Conservation (phyloP, 1,284 basidiomycete species). For the Phellopilus nigrolimitatus region DNA sequence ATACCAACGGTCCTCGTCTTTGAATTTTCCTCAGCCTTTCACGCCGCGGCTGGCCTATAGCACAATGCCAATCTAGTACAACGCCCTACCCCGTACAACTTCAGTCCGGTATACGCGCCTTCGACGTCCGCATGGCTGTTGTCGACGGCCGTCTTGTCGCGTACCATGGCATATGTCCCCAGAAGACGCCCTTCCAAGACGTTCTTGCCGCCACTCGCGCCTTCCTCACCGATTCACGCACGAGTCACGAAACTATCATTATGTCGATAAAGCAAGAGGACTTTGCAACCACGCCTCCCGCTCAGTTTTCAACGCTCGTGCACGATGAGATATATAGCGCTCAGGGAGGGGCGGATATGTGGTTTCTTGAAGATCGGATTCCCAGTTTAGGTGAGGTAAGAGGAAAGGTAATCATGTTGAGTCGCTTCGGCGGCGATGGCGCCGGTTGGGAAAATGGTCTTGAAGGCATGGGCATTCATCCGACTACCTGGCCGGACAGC, state of each 20-base stretch:
- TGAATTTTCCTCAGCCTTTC: slow-evolving; percentile 54
- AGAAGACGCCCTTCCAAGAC: slow-evolving; percentile 61
- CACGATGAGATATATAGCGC: slow-evolving; percentile 55
- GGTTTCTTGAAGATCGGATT: slow-evolving; percentile 76
- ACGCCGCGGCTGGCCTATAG: slow-evolving; percentile 75
- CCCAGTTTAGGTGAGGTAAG: slow-evolving; percentile 77
- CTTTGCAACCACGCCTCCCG: slow-evolving; percentile 38
- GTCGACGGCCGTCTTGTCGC: slow-evolving; percentile 58
- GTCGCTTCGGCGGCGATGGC: slow-evolving; percentile 71
- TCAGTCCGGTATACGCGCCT: slow-evolving; percentile 64
- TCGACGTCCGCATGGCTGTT: slow-evolving; percentile 78
- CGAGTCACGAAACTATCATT: slow-evolving; percentile 67
- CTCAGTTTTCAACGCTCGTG: slow-evolving; percentile 61
- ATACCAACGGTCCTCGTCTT: no score
- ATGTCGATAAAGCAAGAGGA: slow-evolving; percentile 88
- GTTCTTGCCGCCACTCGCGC: slow-evolving; percentile 55
- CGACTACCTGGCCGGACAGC: slow-evolving; percentile 78
- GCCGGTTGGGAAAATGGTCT: slow-evolving; percentile 58
- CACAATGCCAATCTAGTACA: slow-evolving; percentile 60
- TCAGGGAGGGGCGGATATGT: slow-evolving; percentile 59
- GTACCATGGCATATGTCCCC: slow-evolving; percentile 76
- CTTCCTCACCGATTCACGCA: slow-evolving; percentile 58
- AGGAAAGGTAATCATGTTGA: slow-evolving; percentile 78
- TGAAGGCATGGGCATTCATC: slow-evolving; percentile 77
- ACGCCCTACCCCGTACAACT: slow-evolving; percentile 58